Evolutionary conservation across 352 stramenopile species (phyloP).

Genomic region (Globisporangium spiculum): DNA sequence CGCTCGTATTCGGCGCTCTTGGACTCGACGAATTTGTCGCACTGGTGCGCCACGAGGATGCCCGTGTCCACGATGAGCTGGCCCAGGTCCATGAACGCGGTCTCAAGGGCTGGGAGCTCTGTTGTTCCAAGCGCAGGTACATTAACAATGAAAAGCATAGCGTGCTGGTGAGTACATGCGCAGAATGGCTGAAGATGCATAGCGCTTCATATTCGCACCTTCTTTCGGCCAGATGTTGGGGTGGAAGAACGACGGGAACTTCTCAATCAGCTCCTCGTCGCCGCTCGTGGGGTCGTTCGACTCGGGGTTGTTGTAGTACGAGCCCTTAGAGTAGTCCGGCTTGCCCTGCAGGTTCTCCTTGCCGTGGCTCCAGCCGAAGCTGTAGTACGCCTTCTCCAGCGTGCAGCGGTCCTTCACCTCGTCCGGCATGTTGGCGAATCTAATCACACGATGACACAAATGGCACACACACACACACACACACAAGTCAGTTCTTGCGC

Average conservation of each 20-base stretch:
- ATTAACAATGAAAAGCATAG: neutral
- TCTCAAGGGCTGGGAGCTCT: slow-evolving; percentile 81
- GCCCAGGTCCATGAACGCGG: slow-evolving; percentile 89
- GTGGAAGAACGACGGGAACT: slow-evolving; percentile 90
- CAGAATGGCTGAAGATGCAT: neutral
- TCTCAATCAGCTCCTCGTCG: slow-evolving; percentile 70
- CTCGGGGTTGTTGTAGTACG: slow-evolving; percentile 97
- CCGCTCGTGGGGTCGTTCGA: slow-evolving; percentile 79
- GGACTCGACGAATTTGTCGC: slow-evolving; percentile 86
- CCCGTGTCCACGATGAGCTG: slow-evolving; percentile 92
- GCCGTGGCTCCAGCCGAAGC: slow-evolving; percentile 95
- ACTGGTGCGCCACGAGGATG: slow-evolving; percentile 89
- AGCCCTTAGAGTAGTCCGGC: slow-evolving; percentile 93
- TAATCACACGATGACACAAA: neutral
- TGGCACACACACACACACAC: neutral
- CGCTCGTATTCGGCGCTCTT: slow-evolving; percentile 75
- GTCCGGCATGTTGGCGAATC: slow-evolving; percentile 75
- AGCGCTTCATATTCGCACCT: slow-evolving; percentile 8
- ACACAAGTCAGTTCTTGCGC: neutral
- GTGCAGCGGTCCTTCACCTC: slow-evolving; percentile 81
- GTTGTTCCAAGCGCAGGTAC: neutral
- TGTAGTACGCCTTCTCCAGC: slow-evolving; percentile 90
- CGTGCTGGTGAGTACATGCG: slow-evolving; percentile 10
- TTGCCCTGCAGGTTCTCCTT: slow-evolving; percentile 94
- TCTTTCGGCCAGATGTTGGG: slow-evolving; percentile 92